These are phyloP conservation scores for Clausena lansium DNA, from an alignment of 345 rosid species.

Conservation along the genomic window DNA sequence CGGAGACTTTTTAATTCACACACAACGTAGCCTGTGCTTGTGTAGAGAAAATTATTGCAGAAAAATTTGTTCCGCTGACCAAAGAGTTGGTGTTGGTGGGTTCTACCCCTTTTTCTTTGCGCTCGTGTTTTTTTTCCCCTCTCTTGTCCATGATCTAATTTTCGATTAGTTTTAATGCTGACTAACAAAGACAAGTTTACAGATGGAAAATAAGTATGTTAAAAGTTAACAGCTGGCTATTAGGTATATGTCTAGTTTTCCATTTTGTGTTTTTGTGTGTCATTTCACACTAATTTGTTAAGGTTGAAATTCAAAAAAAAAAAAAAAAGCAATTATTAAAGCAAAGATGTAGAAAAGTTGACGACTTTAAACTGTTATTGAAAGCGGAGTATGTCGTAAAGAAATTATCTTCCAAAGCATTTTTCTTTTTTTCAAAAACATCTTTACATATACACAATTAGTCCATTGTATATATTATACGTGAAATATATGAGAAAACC, in stretches of 20 bases:
- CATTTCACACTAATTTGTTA: background rate
- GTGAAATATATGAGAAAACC: background rate
- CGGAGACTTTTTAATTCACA: background rate
- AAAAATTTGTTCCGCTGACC: no score
- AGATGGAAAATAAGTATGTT: background rate
- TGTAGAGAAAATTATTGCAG: no score
- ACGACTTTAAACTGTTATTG: background rate
- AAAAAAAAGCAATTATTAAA: background rate
- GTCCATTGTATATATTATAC: background rate
- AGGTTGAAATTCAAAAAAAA: background rate
- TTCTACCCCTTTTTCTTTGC: no score
- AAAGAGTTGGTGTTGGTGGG: no score
- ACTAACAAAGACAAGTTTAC: background rate
- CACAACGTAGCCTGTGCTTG: no score
- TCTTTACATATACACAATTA: background rate
- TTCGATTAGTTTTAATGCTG: background rate
- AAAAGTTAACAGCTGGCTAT: background rate
- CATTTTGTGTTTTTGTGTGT: no score
- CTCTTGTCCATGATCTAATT: no score
- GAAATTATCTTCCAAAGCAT: background rate
- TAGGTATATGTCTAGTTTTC: background rate
- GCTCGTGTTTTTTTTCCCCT: no score
- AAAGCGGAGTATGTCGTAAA: background rate
- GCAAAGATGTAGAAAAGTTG: background rate
- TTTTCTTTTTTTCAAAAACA: no score